phyloP scores from a whole-genome alignment of 2,329 filamentous ascomycete genomes.

The Hymenoscyphus scutula region DNA sequence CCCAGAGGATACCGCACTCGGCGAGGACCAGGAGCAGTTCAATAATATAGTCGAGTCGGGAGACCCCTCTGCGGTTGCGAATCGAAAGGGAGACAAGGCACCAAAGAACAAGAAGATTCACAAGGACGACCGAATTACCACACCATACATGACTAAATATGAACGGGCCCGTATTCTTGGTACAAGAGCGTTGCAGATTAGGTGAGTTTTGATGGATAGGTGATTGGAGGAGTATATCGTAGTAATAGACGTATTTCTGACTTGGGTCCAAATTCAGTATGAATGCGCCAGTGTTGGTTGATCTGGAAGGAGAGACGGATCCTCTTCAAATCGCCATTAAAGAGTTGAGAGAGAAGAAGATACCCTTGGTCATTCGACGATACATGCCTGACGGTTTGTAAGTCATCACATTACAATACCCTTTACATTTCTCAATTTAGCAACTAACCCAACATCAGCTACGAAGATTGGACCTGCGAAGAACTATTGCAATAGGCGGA shows the following conservation, averaged over 20 bases:
- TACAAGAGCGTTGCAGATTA: constrained; percentile 92
- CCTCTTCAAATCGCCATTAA: constrained; percentile 97
- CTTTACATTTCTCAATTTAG: neutral
- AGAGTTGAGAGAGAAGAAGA: constrained; percentile 97
- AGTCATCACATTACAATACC: constrained; percentile 41
- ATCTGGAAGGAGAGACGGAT: constrained; percentile 96
- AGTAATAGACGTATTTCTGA: neutral
- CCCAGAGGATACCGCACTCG: constrained; percentile 51
- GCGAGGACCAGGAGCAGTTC: constrained; percentile 52
- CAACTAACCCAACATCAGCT: constrained; percentile 41
- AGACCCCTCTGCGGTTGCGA: constrained; percentile 59
- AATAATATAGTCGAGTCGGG: constrained; percentile 54
- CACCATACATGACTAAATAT: constrained; percentile 99
- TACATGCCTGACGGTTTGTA: constrained; percentile 97
- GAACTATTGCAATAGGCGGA: constrained; percentile 62
- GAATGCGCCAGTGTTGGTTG: constrained; percentile 95
- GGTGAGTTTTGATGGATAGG: constrained; percentile 52
- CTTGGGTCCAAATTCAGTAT: constrained; percentile 59
- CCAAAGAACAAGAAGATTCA: constrained; percentile 84
- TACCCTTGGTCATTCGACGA: constrained; percentile 88
- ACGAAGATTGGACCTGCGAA: constrained; percentile 99
- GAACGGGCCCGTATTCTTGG: constrained; percentile 91
- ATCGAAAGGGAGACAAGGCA: constrained; percentile 54
- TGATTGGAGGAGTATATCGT: neutral
- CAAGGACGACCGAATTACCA: constrained; percentile 83